Evolutionary conservation across 768 basidiomycete species (phyloP).

Genomic region (Russula olivacea): DNA sequence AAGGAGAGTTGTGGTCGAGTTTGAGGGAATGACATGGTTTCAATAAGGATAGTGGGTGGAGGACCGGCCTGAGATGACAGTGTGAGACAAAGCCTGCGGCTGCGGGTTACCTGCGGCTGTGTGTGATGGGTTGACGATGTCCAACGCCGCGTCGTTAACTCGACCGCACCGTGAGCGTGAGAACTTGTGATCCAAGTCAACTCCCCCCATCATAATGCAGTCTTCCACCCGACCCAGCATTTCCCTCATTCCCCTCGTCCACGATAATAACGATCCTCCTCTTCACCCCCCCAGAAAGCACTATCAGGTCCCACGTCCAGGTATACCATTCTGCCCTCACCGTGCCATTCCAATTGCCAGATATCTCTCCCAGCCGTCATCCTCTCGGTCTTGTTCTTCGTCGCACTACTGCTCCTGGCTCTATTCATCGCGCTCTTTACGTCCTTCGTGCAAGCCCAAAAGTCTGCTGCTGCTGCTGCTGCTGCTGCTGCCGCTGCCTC

Average conservation of each 20-base stretch:
- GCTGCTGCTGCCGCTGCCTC: conserved; percentile 11
- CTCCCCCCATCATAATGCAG: neutral
- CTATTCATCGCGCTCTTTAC: conserved; percentile 23
- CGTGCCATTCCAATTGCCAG: neutral
- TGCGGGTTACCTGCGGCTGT: too few relatives aligned
- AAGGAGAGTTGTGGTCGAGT: neutral
- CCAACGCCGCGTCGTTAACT: neutral
- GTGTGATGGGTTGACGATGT: too few relatives aligned
- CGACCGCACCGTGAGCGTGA: neutral
- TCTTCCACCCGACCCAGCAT: neutral
- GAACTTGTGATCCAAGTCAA: neutral
- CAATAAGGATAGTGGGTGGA: conserved; percentile 8
- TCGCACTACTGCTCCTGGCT: conserved; percentile 5
- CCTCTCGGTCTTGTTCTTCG: conserved; percentile 13
- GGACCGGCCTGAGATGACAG: conserved; percentile 23
- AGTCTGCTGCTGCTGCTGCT: conserved; percentile 14
- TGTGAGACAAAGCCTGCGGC: neutral
- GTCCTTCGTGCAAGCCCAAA: conserved; percentile 21
- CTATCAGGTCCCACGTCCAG: conserved; percentile 14
- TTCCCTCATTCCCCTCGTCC: neutral
- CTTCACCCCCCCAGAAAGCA: neutral
- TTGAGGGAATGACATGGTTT: conserved; percentile 23
- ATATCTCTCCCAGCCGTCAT: conserved; percentile 14
- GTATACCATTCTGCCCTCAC: conserved; percentile 1
- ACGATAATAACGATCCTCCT: neutral